These are phyloP conservation scores for Pichia paraexigua DNA, from an alignment of 805 yeast species.

Conservation along the genomic window DNA sequence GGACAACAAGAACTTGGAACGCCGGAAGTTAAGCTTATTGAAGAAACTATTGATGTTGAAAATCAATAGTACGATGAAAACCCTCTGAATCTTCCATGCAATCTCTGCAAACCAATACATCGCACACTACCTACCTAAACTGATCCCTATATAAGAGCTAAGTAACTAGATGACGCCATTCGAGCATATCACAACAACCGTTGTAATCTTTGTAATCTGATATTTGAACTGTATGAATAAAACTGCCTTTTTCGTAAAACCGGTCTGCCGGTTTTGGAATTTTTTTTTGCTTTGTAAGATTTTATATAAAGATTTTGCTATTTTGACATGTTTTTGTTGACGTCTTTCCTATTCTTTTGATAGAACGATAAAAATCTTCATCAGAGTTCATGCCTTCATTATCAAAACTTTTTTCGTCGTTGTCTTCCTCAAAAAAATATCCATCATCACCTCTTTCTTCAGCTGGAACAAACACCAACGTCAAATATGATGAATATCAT, in stretches of 20 bases:
- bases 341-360: background rate
- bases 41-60: slow-evolving; percentile 15
- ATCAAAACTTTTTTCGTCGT: background rate
- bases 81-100: background rate
- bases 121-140: background rate
- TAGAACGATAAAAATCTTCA: too few species aligned
- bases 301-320: background rate
- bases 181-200: too few species aligned
- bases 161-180: too few species aligned
- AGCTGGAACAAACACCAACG: background rate
- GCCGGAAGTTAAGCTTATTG: slow-evolving; percentile 1
- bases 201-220: too few species aligned
- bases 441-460: background rate
- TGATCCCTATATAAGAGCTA: background rate
- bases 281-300: background rate
- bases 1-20: background rate
- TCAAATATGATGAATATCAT: slow-evolving; percentile 20
- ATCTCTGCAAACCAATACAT: too few species aligned
- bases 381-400: background rate
- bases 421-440: background rate
- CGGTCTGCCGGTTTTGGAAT: background rate
- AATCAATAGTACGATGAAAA: background rate
- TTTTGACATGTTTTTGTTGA: background rate
- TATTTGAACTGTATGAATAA: too few species aligned
- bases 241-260: background rate